phyloP scores from a whole-genome alignment of 2,329 filamentous ascomycete genomes.

The Juglanconis oblonga region DNA sequence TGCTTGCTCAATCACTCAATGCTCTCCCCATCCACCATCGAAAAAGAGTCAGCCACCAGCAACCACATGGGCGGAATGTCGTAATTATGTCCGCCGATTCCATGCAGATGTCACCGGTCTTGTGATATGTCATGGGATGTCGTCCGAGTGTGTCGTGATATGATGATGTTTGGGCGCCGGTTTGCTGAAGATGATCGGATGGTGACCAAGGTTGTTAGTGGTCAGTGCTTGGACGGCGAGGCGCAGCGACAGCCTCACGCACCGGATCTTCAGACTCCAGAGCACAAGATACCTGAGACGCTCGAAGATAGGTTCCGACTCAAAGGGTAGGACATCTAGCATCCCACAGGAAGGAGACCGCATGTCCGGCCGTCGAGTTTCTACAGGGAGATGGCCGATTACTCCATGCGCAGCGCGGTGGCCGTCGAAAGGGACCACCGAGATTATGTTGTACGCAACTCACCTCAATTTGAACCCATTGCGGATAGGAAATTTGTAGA shows the following conservation, averaged over 20 bases:
- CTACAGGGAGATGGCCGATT: too few species aligned
- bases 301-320: too few species aligned
- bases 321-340: too few species aligned
- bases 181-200: background rate
- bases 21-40: background rate
- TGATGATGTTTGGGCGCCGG: background rate
- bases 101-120: constrained; percentile 1
- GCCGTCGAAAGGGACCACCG: too few species aligned
- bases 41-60: background rate
- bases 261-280: background rate
- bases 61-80: background rate
- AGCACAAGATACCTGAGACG: background rate
- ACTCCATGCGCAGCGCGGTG: too few species aligned
- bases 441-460: too few species aligned
- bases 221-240: background rate
- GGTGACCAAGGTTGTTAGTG: background rate
- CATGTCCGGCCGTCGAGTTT: too few species aligned
- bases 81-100: background rate
- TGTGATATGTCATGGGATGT: constrained; percentile 5
- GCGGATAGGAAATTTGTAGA: too few species aligned
- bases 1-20: background rate
- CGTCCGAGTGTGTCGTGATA: background rate
- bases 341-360: too few species aligned
- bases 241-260: background rate
- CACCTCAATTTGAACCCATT: too few species aligned